phyloP scores from a whole-genome alignment of 163 green algal species.

The Prototheca wickerhamii region DNA sequence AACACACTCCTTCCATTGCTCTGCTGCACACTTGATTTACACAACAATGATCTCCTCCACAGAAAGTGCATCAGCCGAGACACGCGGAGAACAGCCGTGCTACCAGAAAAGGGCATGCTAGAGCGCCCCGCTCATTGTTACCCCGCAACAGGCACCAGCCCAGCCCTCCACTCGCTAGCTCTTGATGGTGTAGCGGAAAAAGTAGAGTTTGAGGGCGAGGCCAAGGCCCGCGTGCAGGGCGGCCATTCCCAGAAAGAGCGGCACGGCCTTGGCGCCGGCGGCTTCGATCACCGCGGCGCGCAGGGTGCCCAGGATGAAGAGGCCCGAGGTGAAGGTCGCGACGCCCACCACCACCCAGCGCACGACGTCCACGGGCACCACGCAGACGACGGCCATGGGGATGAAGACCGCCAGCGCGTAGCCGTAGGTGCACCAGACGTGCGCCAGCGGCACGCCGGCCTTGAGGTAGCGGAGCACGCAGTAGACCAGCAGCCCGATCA shows the following conservation, averaged over 20 bases:
- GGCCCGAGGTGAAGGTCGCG: slow-evolving; percentile 45
- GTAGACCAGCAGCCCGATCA: slow-evolving; percentile 62
- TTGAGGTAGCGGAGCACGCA: slow-evolving; percentile 61
- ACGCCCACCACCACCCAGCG: slow-evolving; percentile 59
- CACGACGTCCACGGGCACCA: slow-evolving; percentile 58
- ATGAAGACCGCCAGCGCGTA: slow-evolving; percentile 88
- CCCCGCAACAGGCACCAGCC: background rate
- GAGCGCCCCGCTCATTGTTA: too few species aligned
- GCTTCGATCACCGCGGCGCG: slow-evolving; percentile 45
- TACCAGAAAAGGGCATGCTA: background rate
- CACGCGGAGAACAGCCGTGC: too few species aligned
- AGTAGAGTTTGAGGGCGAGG: slow-evolving; percentile 69
- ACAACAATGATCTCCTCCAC: too few species aligned
- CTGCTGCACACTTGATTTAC: too few species aligned
- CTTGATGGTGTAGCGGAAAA: slow-evolving; percentile 55
- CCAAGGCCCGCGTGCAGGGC: slow-evolving; percentile 55
- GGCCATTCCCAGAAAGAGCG: slow-evolving; percentile 46
- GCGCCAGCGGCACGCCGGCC: slow-evolving; percentile 51
- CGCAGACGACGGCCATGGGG: slow-evolving; percentile 71
- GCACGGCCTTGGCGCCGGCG: slow-evolving; percentile 47
- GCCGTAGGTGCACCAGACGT: slow-evolving; percentile 87
- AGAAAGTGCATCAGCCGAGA: too few species aligned
- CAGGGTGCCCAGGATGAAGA: slow-evolving; percentile 75
- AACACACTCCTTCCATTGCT: too few species aligned
- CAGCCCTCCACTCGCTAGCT: background rate